Percentiles rank a stretch among this genome's conserved stretches.
Evolutionary conservation across 768 basidiomycete species (phyloP).

Genomic region (Rhodotorula babjevae): DNA sequence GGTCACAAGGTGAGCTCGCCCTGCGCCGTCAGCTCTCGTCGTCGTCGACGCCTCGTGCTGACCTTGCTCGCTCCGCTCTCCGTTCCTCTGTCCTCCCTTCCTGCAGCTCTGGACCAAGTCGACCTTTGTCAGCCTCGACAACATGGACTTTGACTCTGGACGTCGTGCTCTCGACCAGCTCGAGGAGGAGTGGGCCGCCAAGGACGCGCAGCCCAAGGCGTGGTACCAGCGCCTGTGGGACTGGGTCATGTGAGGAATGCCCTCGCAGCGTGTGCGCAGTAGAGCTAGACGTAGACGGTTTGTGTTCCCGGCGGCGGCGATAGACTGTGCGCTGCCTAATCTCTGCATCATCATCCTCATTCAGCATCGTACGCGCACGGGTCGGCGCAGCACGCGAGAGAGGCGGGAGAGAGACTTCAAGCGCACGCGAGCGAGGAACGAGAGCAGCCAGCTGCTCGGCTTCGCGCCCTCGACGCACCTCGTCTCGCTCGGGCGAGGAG

Average conservation of each 20-base stretch:
- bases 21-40: not conserved
- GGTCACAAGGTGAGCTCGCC: conserved; percentile 5
- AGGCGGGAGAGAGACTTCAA: too few relatives aligned
- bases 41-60: not conserved
- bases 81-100: not conserved
- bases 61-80: too few relatives aligned
- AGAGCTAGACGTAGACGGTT: too few relatives aligned
- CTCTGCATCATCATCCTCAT: not conserved
- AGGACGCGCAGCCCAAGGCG: conserved; percentile 58
- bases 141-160: conserved; percentile 25
- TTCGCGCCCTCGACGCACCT: too few relatives aligned
- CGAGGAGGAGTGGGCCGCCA: conserved; percentile 56
- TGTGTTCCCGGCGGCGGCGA: too few relatives aligned
- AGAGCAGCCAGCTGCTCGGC: too few relatives aligned
- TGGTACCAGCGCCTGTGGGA: conserved; percentile 41
- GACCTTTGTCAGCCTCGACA: conserved; percentile 19
- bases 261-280: too few relatives aligned
- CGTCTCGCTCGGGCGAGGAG: too few relatives aligned
- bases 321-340: too few relatives aligned
- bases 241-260: not conserved
- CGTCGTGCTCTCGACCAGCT: conserved; percentile 37
- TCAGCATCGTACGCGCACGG: too few relatives aligned
- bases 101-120: conserved; percentile 7
- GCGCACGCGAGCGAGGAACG: too few relatives aligned
- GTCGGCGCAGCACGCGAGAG: too few relatives aligned